Evolutionary conservation across 2,329 filamentous ascomycete genomes (phyloP), one percentile per base, ranked within the genome.

Genomic region (Colletotrichum orbiculare): DNA sequence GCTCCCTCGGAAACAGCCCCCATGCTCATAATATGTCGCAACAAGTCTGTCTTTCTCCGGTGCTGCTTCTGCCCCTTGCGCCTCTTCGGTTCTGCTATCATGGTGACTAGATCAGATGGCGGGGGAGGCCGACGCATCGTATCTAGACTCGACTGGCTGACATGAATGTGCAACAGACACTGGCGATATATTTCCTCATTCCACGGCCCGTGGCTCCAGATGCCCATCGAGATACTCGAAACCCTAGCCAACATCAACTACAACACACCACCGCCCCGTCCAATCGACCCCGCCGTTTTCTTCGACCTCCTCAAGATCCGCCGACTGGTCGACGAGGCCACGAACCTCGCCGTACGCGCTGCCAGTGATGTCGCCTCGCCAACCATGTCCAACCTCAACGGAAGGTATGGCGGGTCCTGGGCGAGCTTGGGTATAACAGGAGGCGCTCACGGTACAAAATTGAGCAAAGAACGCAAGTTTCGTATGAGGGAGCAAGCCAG

Each of bases 141-240:
- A 15, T 15, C 25, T 46, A 46, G n/a, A 46, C 15, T 17, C 15
- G 35, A n/a, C 54, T 70, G 53, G 35, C 46, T 68, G 49, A 71
- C 66, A 64, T 47, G 60, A 54, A 59, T 60, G 57, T 39, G 33
- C 8, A 54, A 39, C 56, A 95, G 92, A 76, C 91, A 95, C 79
- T 95, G 92, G 92, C 87, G 89, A 68, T 93, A 93, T 76, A 94
- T 96, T 64, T 94, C 91, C 25, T 91, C 89, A 35, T 96, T 92
- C 73, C 90, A 94, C 73, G 93, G 92, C 33, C 89, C 91, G 70
- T 96, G 93, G 93, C 86, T 94, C 12, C 90, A 93, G 76, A 82
- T 95, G 61, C 91, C 92, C 17, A 86, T 89, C 68, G 92, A 95
- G 76, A 87, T 94, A 61, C 88, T 96, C 77, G 90, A 94, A 75